Base-by-base conservation (phyloP, 441 rosid genomes). In the Pelargonium fulgidum region DNA sequence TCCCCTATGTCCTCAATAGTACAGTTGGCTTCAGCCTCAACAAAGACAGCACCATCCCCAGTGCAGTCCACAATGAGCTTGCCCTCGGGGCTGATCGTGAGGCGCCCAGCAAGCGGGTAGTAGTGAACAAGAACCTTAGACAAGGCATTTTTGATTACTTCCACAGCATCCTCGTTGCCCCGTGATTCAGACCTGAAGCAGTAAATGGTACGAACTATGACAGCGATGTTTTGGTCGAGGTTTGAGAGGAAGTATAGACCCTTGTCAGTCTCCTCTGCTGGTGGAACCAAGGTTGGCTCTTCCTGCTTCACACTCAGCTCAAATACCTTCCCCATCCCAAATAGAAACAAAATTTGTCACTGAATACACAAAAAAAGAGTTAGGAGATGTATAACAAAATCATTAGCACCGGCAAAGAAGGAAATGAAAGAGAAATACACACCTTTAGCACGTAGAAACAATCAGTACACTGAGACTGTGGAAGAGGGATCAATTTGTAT, bases 161-260 rank as follows among this genome's bases (percentile, higher is more conserved):
- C 83, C 74, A 54, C 78, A 10, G 93, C 89, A 17, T 85, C 87
- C 42, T 84, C 87, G 76, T 86, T 93, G 58, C 92, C 85, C 77
- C 71, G 89, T 12, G 81, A 64, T 17, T 81, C 81, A 20, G 96
- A 85, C 75, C 87, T 85, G 62, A 87, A 89, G 79, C 95, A 91
- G 70, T 91, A 89, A 13, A 91, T 81, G 1, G 97, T 91, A 0
- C 90, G 89, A 2, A 87, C 85, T 41, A 84, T 84, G 54, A 87
- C 89, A 0, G 93, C 91, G 10, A 87, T 84, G 85, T 91, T 89
- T 56, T 91, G 95, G 68, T 91, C 95, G 66, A 89, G 90, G 80
- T 91, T 91, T 0, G 97, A 91, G 59, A 91, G 87, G 81, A 85
- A 89, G 75, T 85, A 88, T 1, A 85, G 79, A 67, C 97, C 97